Conservation (phyloP, 208 protist genomes). For the Leishmania tarentolae region DNA sequence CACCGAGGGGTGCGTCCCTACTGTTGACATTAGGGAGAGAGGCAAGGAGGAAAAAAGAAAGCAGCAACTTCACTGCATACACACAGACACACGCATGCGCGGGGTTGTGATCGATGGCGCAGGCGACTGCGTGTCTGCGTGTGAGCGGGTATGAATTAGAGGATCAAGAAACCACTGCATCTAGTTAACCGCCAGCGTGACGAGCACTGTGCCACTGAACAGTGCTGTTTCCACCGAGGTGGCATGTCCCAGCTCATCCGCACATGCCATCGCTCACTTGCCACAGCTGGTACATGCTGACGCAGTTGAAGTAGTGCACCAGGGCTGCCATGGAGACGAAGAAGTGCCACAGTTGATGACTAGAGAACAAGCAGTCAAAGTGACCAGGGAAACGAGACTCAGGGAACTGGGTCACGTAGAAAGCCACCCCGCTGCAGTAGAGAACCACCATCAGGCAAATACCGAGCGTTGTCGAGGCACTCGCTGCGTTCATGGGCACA, state of each 20-base stretch:
- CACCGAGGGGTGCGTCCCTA: neutral
- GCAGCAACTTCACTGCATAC: neutral
- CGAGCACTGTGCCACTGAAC: neutral
- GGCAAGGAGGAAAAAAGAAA: neutral
- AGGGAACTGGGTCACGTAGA: slow-evolving; percentile 80
- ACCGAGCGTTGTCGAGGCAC: slow-evolving; percentile 36
- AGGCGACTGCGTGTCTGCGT: neutral
- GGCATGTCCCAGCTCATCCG: neutral
- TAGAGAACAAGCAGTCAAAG: slow-evolving; percentile 73
- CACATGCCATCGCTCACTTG: slow-evolving; percentile 41
- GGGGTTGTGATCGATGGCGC: neutral
- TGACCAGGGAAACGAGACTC: slow-evolving; percentile 65
- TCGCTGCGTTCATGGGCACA: slow-evolving; percentile 30
- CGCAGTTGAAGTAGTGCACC: slow-evolving; percentile 74
- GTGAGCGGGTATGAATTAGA: neutral
- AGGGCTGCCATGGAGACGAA: slow-evolving; percentile 74
- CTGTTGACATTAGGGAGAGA: neutral
- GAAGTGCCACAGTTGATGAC: slow-evolving; percentile 85
- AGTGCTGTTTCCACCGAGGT: neutral
- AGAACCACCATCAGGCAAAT: slow-evolving; percentile 66
- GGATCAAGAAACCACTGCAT: neutral
- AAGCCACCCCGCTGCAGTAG: slow-evolving; percentile 70
- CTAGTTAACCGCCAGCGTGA: neutral
- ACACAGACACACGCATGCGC: neutral
- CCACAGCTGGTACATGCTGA: slow-evolving; percentile 70